Evolutionary conservation across 2,329 filamentous ascomycete species (phyloP).

Genomic region (Monosporascus sp.): DNA sequence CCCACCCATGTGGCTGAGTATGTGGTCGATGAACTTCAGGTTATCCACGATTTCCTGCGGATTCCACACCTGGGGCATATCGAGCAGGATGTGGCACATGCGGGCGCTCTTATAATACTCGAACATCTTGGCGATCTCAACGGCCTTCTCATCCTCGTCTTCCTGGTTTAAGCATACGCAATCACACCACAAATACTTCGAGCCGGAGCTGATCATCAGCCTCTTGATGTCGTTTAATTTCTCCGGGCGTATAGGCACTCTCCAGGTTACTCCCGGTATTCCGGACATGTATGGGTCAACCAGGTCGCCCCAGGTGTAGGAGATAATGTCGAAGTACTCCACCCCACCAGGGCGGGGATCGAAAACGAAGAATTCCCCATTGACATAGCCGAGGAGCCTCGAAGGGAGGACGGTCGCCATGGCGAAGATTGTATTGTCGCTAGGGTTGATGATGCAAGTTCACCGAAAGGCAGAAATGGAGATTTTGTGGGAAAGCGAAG

Average conservation of each 20-base stretch:
- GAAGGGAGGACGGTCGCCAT: neutral
- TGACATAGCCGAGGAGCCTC: conserved; percentile 3
- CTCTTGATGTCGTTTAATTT: conserved; percentile 7
- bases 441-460: no score
- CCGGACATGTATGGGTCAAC: neutral
- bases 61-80: conserved; percentile 25
- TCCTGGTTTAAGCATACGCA: conserved; percentile 10
- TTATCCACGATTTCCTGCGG: conserved; percentile 25
- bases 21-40: conserved; percentile 29
- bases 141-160: conserved; percentile 3
- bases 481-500: no score
- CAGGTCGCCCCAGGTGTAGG: conserved; percentile 4
- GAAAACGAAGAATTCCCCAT: conserved; percentile 7
- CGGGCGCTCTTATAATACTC: conserved; percentile 9
- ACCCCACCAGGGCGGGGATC: neutral
- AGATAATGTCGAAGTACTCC: conserved; percentile 8
- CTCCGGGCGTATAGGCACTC: neutral
- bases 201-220: conserved; percentile 3
- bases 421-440: no score
- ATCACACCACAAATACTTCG: conserved; percentile 11
- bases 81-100: conserved; percentile 20
- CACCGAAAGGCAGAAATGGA: no score
- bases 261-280: conserved; percentile 5
- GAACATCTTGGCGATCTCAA: conserved; percentile 9
- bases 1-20: conserved; percentile 25